These are phyloP conservation scores for Clarireedia paspali DNA, from an alignment of 2,329 filamentous ascomycete species.

Conservation along the genomic window DNA sequence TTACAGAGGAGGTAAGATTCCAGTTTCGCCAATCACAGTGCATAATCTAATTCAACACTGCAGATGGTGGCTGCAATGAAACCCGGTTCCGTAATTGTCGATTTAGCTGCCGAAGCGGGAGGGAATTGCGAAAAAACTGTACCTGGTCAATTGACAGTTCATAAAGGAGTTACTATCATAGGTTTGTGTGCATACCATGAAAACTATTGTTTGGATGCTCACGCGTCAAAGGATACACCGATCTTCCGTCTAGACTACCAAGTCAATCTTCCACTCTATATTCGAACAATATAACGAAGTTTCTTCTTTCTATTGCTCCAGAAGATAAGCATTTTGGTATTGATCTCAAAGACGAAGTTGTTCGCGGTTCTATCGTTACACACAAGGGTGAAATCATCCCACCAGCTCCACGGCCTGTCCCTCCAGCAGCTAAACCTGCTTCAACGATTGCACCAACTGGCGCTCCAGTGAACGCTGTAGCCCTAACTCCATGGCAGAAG, in stretches of 20 bases:
- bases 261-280: constrained; percentile 87
- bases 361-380: constrained; percentile 77
- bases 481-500: constrained; percentile 76
- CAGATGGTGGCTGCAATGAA: constrained; percentile 60
- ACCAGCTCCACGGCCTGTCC: constrained; percentile 61
- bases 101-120: constrained; percentile 79
- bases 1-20: constrained; percentile 55
- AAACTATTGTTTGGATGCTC: not conserved
- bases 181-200: constrained; percentile 40
- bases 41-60: not conserved
- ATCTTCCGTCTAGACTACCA: constrained; percentile 76
- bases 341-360: constrained; percentile 76
- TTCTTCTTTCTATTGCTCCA: constrained; percentile 73
- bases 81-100: constrained; percentile 80
- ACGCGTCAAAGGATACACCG: constrained; percentile 58
- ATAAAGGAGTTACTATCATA: constrained; percentile 77
- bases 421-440: constrained; percentile 43
- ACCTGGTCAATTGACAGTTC: constrained; percentile 59
- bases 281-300: constrained; percentile 90
- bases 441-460: constrained; percentile 42
- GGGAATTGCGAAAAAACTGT: constrained; percentile 82
- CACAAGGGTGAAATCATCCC: constrained; percentile 70
- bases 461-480: constrained; percentile 44
- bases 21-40: constrained; percentile 31
- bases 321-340: constrained; percentile 73